A percentile compares a stretch with the other conserved stretches of the same genome.
phyloP scores from a whole-genome alignment of 768 basidiomycete species.

The Leccinum subtestaceum region DNA sequence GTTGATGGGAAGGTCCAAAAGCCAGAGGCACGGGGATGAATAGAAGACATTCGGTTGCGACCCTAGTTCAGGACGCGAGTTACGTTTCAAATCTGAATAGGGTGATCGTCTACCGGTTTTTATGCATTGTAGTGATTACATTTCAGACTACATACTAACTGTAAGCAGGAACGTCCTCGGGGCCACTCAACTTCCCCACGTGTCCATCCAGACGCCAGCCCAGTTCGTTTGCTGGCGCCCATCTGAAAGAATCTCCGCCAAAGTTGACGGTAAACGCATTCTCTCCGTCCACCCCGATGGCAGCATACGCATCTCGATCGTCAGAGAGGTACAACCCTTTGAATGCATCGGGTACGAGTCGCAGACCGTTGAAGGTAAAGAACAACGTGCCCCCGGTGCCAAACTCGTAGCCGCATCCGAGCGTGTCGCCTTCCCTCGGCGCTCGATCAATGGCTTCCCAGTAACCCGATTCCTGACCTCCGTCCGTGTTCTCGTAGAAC shows the following conservation, averaged over 20 bases:
- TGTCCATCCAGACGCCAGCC: conserved; percentile 63
- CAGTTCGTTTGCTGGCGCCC: conserved; percentile 65
- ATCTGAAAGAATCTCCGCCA: conserved; percentile 55
- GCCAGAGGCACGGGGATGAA: conserved; percentile 46
- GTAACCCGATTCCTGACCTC: conserved; percentile 53
- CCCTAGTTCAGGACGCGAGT: background rate
- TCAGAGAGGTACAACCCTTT: conserved; percentile 51
- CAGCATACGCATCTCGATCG: conserved; percentile 58
- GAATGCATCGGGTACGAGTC: conserved; percentile 45
- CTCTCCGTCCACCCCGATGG: conserved; percentile 44
- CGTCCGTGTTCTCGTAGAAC: conserved; percentile 67
- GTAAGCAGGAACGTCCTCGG: conserved; percentile 44
- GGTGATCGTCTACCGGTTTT: no score
- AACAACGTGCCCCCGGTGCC: conserved; percentile 37
- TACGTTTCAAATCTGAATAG: background rate
- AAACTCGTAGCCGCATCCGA: conserved; percentile 68
- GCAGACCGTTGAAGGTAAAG: conserved; percentile 62
- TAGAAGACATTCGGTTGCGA: conserved; percentile 35
- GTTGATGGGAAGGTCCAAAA: conserved; percentile 41
- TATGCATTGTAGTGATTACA: background rate
- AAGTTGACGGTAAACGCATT: conserved; percentile 62
- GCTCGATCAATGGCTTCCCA: conserved; percentile 26
- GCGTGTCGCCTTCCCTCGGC: conserved; percentile 45
- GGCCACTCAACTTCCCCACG: conserved; percentile 45
- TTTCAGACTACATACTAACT: background rate